A percentile compares a stretch with the other conserved stretches of the same genome.
Evolutionary conservation across 129 eudicot species (phyloP).

Genomic region (Calendula officinalis): DNA sequence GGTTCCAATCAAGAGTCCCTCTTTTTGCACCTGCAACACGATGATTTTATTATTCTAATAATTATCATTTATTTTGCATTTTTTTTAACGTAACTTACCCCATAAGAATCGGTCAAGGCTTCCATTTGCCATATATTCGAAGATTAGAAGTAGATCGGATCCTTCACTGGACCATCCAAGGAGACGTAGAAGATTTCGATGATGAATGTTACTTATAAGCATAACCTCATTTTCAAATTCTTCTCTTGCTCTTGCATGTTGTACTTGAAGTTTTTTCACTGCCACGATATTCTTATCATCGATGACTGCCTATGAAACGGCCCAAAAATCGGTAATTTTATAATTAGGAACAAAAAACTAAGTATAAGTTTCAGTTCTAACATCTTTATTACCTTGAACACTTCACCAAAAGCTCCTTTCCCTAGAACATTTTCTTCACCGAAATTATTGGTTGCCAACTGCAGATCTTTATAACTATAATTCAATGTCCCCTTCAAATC

Average conservation of each 20-base stretch:
- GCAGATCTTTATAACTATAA: background rate
- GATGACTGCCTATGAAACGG: conserved; percentile 40
- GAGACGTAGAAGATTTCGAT: no score
- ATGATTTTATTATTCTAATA: background rate
- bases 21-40: conserved; percentile 37
- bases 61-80: no score
- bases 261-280: conserved; percentile 44
- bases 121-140: conserved; percentile 58
- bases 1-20: conserved; percentile 50
- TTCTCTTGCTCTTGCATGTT: conserved; percentile 21
- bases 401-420: conserved; percentile 56
- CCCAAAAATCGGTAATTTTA: background rate
- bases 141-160: conserved; percentile 50
- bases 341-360: no score
- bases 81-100: conserved; percentile 24
- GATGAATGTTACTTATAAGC: conserved; percentile 58
- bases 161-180: conserved; percentile 23
- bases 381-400: conserved; percentile 43
- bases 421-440: conserved; percentile 1
- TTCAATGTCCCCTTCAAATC: background rate
- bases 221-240: conserved; percentile 40
- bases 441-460: conserved; percentile 6
- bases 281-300: conserved; percentile 50
- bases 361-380: no score
- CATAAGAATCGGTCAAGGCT: conserved; percentile 61